These are phyloP conservation scores for Candida odintsovae DNA, from an alignment of 805 yeast genomes.

Conservation along the genomic window DNA sequence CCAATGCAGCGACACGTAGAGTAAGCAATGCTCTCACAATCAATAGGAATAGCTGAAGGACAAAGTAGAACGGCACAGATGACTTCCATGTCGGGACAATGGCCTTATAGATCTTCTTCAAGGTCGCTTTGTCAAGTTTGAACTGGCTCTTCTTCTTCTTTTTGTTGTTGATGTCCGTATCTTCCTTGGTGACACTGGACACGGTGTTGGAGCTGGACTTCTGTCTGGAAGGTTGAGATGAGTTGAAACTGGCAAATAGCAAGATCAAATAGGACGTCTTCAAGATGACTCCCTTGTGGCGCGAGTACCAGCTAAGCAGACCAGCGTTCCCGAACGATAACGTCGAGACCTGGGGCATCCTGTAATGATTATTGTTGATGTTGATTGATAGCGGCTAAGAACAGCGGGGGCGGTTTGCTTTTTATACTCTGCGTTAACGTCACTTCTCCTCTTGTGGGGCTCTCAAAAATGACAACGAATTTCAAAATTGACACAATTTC, in stretches of 20 bases:
- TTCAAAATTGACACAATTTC: not conserved
- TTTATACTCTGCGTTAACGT: not conserved
- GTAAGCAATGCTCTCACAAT: slow-evolving; percentile 68
- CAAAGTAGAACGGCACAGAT: slow-evolving; percentile 18
- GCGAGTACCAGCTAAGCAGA: slow-evolving; percentile 18
- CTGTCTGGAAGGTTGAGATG: slow-evolving; percentile 8
- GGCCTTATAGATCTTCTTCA: slow-evolving; percentile 11
- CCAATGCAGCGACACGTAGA: slow-evolving; percentile 77
- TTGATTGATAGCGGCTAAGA: not conserved
- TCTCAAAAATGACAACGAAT: too few species aligned
- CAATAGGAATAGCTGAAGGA: slow-evolving; percentile 36
- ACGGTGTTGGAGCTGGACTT: not conserved
- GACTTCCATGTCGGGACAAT: slow-evolving; percentile 22
- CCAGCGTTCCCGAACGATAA: slow-evolving; percentile 1
- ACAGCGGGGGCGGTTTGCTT: not conserved
- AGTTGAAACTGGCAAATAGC: slow-evolving; percentile 21
- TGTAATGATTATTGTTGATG: not conserved
- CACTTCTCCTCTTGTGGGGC: not conserved
- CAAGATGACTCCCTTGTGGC: slow-evolving; percentile 21
- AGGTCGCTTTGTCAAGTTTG: slow-evolving; percentile 10
- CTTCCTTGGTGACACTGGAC: not conserved
- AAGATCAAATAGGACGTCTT: slow-evolving; percentile 23
- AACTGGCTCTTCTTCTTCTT: not conserved
- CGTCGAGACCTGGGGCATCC: not conserved
- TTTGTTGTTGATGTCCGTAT: not conserved